Evolutionary conservation across 805 yeast genomes (phyloP).

Genomic region (Vanderwaltozyma verrucispora): DNA sequence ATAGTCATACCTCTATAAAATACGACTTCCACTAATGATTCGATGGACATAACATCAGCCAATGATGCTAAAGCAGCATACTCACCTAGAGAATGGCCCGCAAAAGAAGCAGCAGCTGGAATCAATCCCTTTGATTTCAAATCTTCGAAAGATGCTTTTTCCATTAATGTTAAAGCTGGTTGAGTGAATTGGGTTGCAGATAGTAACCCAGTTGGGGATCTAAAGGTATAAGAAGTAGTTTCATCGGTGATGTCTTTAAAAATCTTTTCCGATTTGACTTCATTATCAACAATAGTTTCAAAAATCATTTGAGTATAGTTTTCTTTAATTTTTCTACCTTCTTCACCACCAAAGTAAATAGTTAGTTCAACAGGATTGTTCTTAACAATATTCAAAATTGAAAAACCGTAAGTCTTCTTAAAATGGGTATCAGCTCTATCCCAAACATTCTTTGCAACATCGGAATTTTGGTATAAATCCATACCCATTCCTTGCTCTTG

Average conservation of each 20-base stretch:
- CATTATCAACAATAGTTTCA: conserved; percentile 84
- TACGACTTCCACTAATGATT: conserved; percentile 91
- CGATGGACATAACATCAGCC: conserved; percentile 98
- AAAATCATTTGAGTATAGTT: conserved; percentile 96
- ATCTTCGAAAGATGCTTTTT: conserved; percentile 97
- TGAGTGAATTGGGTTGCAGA: conserved; percentile 99
- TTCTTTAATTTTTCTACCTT: conserved; percentile 89
- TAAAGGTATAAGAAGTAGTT: conserved; percentile 80
- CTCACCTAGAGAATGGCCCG: conserved; percentile 99
- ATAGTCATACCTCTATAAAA: conserved; percentile 99
- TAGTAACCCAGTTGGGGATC: conserved; percentile 86
- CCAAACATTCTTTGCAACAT: conserved; percentile 93
- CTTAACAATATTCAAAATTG: conserved; percentile 88
- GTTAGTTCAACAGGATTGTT: conserved; percentile 94
- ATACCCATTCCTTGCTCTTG: conserved; percentile 99
- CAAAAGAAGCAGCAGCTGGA: conserved; percentile 87
- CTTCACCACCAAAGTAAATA: conserved; percentile 95
- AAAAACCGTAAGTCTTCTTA: conserved; percentile 90
- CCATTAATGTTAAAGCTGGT: conserved; percentile 98
- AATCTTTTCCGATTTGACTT: conserved; percentile 81
- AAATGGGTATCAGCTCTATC: conserved; percentile 95
- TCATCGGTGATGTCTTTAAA: conserved; percentile 81
- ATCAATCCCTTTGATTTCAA: conserved; percentile 92
- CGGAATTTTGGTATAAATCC: conserved; percentile 88
- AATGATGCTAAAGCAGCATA: conserved; percentile 94